Base-by-base conservation (phyloP, 2,329 filamentous ascomycete genomes). In the Cadophora sp. region DNA sequence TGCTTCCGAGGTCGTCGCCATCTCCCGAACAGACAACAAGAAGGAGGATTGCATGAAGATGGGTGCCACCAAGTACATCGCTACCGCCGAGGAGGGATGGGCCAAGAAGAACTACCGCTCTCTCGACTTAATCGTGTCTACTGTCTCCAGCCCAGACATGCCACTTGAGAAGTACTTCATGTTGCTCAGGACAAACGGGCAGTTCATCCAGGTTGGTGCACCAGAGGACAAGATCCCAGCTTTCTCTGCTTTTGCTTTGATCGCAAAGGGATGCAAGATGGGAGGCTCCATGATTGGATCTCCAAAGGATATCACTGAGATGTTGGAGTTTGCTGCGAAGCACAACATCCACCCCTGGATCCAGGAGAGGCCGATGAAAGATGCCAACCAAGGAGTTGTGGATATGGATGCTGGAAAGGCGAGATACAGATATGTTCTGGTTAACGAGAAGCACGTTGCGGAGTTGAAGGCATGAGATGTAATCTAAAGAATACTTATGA, bases 181-280 rank as follows among this genome's bases (percentile, higher is more conserved):
- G 16, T 81, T 93, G 9, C 80, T 92, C 41, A 82, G 84, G 66
- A 78, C 82, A 18, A 83, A 86, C 59, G 89, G 90, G 5, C 82
- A 81, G 16, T 88, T 91, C 72, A 83, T 91, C 65, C 87, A 91
- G 77, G 73, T 93, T 59, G 90, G 89, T 33, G 85, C 85, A 1
- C 90, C 90, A 0, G 90, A 93, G 73, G 83, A 84, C 65, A 77
- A 78, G 79, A 81, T 77, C 78, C 87, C 86, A 4, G 78, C 80
- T 2, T 81, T 89, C 71, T 81, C 80, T 68, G 85, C 84, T 1
- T 87, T 84, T 69, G 78, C 83, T 16, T 76, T 91, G 70, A 88
- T 90, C 60, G 79, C 77, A 47, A 89, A 88, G 74, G 83, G 84
- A 9, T 75, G 80, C 7, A 81, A 81, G 71, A 76, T 87, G 30